phyloP scores from a whole-genome alignment of 768 basidiomycete genomes.

The Phlegmacium glaucopus region DNA sequence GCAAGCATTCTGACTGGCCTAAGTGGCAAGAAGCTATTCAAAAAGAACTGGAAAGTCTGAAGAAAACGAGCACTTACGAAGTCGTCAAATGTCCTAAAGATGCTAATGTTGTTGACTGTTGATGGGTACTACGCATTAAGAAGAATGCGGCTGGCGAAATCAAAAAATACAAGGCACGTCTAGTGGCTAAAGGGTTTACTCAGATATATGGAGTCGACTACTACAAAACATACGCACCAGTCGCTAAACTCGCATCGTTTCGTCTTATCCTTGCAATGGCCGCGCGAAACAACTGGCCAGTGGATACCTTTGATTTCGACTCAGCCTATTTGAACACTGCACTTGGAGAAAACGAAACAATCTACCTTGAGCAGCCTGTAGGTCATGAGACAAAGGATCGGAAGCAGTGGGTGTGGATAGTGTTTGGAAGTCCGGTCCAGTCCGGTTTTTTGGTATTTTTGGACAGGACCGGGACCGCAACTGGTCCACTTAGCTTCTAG shows the following conservation, averaged over 20 bases:
- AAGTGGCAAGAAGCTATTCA: conserved; percentile 18
- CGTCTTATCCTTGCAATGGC: conserved; percentile 28
- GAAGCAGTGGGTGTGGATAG: too few relatives aligned
- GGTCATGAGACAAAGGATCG: too few relatives aligned
- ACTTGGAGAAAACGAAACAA: conserved; percentile 9
- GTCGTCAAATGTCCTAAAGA: background rate
- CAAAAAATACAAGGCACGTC: conserved; percentile 32
- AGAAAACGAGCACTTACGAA: conserved; percentile 11
- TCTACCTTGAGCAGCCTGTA: conserved; percentile 27
- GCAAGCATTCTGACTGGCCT: conserved; percentile 12
- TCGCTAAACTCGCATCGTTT: conserved; percentile 17
- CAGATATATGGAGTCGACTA: conserved; percentile 36
- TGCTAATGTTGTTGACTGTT: conserved; percentile 1
- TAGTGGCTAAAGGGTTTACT: conserved; percentile 30
- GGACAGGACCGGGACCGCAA: too few relatives aligned
- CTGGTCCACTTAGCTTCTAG: too few relatives aligned
- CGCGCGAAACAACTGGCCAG: conserved; percentile 22
- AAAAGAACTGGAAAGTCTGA: conserved; percentile 10
- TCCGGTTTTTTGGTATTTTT: too few relatives aligned
- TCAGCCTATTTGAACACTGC: conserved; percentile 15
- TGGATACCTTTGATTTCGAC: conserved; percentile 35
- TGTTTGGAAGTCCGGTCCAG: too few relatives aligned
- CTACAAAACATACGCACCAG: conserved; percentile 24
- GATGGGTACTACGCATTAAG: conserved; percentile 14
- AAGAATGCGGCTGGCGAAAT: conserved; percentile 13